Base-by-base conservation (phyloP, 371 early-diverging fungal genomes). In the Gilbertella persicaria region DNA sequence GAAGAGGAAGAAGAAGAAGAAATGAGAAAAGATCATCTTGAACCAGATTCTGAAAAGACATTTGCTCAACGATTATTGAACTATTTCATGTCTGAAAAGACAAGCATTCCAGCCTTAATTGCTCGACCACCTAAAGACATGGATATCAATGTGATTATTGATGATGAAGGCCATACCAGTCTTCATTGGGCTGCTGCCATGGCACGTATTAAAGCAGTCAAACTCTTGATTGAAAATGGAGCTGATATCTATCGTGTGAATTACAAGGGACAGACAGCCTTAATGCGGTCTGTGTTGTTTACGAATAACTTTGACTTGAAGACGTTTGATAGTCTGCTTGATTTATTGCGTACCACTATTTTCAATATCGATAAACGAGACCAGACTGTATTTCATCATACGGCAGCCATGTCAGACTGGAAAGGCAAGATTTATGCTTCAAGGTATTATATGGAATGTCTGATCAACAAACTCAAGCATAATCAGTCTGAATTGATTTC, bases 161-260 rank as follows among this genome's bases (percentile, higher is more conserved):
- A 98, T 50, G 96, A 93, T 37, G 91, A 92, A 42, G 97, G 97
- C 2, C 95, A 98, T 59, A 91, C 96, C 0, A 83, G 95, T 5
- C 69, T 96, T 13, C 99, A 98, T 59, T 98, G 97, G 97, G 96
- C 98, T 0, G 92, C 95, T 7, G 93, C 97, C 6, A 83, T 97
- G 61, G 97, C 89, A 0, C 79, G 90, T 17, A 79, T 92, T 25
- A 75, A 85, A 33, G 77, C 93, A 7, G 82, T 96, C 25, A 77
- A 84, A 30, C 60, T 88, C 8, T 67, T 97, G 39, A 66, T 97
- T 5, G 73, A 82, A 19, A 84, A 84, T 37, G 90, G 91, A 0
- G 93, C 93, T 3, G 88, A 93, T 51, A 66, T 86, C 5, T 78
- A 79, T 44, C 64, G 80, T 26, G 79, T 85, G 23, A 97, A 97